A percentile compares a stretch with the other conserved stretches of the same genome.
Conservation (phyloP, 345 rosid genomes). For the Eucalyptus sp. region DNA sequence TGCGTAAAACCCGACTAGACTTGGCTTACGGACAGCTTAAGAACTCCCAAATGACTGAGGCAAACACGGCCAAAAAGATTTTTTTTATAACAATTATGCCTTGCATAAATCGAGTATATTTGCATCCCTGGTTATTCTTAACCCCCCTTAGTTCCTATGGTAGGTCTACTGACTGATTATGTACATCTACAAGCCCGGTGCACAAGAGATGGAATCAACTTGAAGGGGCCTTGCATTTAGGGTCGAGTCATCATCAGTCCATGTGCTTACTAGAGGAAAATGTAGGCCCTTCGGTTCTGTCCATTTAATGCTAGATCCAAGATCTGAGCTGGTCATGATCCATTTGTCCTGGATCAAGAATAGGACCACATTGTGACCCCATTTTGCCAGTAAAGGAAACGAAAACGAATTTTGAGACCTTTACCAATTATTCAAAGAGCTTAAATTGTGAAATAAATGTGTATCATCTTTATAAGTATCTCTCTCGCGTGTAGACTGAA, state of each 20-base stretch:
- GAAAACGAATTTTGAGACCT: not conserved
- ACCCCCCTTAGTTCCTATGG: not conserved
- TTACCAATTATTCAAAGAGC: no score
- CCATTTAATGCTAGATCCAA: not conserved
- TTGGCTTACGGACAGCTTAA: not conserved
- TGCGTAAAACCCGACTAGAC: not conserved
- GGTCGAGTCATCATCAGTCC: not conserved
- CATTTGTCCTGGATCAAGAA: not conserved
- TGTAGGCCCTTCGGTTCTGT: not conserved
- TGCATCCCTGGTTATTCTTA: not conserved
- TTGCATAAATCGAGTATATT: not conserved
- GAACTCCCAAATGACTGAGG: not conserved
- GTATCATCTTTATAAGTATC: not conserved
- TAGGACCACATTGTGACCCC: not conserved
- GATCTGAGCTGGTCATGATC: not conserved
- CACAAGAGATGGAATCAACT: not conserved
- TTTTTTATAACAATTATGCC: not conserved
- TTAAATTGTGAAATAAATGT: not conserved
- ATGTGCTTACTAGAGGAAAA: not conserved
- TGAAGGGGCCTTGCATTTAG: not conserved
- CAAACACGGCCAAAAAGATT: not conserved
- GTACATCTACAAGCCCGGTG: not conserved
- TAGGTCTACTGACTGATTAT: not conserved
- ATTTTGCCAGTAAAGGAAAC: not conserved
- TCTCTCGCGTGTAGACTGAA: not conserved